Evolutionary conservation across 331 rosid genomes (phyloP).

Genomic region (Ulmus americana): DNA sequence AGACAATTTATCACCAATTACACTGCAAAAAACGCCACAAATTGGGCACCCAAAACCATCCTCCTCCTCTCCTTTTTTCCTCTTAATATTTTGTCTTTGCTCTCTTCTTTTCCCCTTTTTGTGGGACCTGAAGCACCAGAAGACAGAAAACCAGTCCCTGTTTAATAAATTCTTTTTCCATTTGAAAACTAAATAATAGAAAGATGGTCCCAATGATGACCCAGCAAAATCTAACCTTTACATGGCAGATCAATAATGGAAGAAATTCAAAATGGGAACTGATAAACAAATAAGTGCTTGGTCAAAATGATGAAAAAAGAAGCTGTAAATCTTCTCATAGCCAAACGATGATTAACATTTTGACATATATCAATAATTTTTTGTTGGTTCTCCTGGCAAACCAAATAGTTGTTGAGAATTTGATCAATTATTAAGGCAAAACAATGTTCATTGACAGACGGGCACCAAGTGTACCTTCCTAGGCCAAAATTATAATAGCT

Average conservation of each 20-base stretch:
- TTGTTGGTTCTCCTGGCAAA: not conserved
- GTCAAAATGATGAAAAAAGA: not conserved
- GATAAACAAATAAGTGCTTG: conserved; percentile 5
- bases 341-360: not conserved
- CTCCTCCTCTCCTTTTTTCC: conserved; percentile 4
- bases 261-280: not conserved
- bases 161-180: conserved; percentile 1
- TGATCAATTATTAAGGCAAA: conserved; percentile 9
- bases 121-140: conserved; percentile 18
- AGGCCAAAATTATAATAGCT: conserved; percentile 9
- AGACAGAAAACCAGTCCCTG: not conserved
- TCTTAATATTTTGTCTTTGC: conserved; percentile 13
- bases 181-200: conserved; percentile 16
- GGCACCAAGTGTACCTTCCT: not conserved
- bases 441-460: conserved; percentile 6
- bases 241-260: not conserved
- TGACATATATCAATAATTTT: not conserved
- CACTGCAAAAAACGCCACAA: conserved; percentile 17
- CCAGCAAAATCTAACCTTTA: not conserved
- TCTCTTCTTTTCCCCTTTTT: not conserved
- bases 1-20: conserved; percentile 6
- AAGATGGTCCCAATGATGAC: conserved; percentile 15
- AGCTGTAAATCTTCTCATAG: conserved; percentile 1
- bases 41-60: conserved; percentile 13
- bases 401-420: not conserved